Conservation (phyloP, 805 yeast genomes). For the Ogataea zsoltii region DNA sequence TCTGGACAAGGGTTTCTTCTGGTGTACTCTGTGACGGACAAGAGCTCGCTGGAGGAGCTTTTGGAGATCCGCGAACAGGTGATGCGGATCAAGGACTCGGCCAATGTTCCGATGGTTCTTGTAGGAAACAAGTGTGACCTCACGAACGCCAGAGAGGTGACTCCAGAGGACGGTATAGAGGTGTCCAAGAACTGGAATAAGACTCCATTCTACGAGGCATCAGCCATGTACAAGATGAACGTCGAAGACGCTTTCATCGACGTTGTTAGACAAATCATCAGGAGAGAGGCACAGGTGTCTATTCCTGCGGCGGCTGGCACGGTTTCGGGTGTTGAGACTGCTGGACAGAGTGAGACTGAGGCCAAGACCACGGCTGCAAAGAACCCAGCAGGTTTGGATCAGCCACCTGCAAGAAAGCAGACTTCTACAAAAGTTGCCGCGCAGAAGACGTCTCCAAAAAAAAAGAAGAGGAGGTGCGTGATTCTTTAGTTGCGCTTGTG, state of each 20-base stretch:
- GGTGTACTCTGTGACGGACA: slow-evolving; percentile 61
- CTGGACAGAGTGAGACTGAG: slow-evolving; percentile 10
- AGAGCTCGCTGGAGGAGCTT: slow-evolving; percentile 71
- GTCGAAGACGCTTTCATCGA: slow-evolving; percentile 90
- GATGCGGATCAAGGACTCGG: slow-evolving; percentile 73
- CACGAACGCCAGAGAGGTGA: slow-evolving; percentile 68
- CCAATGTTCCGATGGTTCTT: slow-evolving; percentile 82
- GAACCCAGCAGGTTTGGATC: slow-evolving; percentile 6
- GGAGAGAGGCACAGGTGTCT: slow-evolving; percentile 53
- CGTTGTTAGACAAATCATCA: slow-evolving; percentile 84
- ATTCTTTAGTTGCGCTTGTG: slow-evolving; percentile 11
- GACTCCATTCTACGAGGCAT: slow-evolving; percentile 89
- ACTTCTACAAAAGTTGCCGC: slow-evolving; percentile 1
- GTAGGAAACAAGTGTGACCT: slow-evolving; percentile 92
- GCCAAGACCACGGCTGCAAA: slow-evolving; percentile 4
- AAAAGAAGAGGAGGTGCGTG: slow-evolving; percentile 23
- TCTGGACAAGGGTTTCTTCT: slow-evolving; percentile 75
- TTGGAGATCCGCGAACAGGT: slow-evolving; percentile 82
- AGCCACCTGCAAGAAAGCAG: slow-evolving; percentile 1
- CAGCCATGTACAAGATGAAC: slow-evolving; percentile 87
- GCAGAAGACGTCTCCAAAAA: slow-evolving; percentile 7
- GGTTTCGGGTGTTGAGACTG: slow-evolving; percentile 7
- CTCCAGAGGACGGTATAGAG: slow-evolving; percentile 79
- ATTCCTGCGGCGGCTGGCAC: slow-evolving; percentile 4
- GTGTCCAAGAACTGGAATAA: slow-evolving; percentile 85